These are phyloP conservation scores for Cytospora paraplurivora DNA, from an alignment of 2,329 filamentous ascomycete species.

Conservation along the genomic window DNA sequence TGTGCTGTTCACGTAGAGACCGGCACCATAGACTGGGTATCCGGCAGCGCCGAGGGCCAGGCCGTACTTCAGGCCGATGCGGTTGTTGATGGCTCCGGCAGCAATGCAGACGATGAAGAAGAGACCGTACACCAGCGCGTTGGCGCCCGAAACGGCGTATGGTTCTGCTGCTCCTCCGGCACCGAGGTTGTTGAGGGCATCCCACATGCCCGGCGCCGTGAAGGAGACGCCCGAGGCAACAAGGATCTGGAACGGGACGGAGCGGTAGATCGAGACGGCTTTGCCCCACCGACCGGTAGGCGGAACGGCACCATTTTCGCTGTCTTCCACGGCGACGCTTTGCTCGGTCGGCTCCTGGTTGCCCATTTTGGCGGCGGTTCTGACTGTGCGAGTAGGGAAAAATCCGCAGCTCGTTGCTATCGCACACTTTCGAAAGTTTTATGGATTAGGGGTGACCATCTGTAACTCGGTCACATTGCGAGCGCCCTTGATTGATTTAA, in stretches of 20 bases:
- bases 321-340: constrained; percentile 5
- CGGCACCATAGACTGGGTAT: constrained; percentile 51
- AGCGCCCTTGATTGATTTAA: neutral
- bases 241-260: constrained; percentile 26
- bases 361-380: constrained; percentile 9
- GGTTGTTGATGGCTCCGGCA: constrained; percentile 50
- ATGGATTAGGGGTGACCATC: constrained; percentile 8
- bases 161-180: constrained; percentile 55
- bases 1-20: constrained; percentile 52
- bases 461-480: neutral
- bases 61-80: constrained; percentile 50
- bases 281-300: neutral
- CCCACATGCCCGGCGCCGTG: constrained; percentile 54
- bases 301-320: constrained; percentile 16
- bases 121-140: constrained; percentile 51
- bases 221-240: constrained; percentile 49
- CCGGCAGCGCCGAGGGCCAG: constrained; percentile 48
- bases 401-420: constrained; percentile 12
- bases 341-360: constrained; percentile 7
- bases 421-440: constrained; percentile 2
- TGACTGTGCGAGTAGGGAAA: neutral
- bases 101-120: constrained; percentile 51
- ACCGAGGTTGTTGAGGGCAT: constrained; percentile 56
- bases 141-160: constrained; percentile 55
- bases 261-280: constrained; percentile 16